phyloP scores from a whole-genome alignment of 106 monocot species.

The Dendrobium catenatum region DNA sequence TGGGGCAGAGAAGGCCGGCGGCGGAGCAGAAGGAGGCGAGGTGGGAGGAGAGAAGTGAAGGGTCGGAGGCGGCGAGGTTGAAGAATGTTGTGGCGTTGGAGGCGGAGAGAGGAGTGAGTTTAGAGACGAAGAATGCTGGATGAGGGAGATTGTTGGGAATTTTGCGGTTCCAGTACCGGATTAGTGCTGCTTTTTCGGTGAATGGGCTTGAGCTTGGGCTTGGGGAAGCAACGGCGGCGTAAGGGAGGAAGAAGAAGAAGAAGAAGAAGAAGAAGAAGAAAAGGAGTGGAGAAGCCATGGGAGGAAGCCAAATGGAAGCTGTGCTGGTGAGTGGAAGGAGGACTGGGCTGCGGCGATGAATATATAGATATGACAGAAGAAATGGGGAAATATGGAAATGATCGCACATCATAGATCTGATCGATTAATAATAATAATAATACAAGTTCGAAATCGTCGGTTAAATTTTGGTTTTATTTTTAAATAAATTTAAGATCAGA shows the following conservation, averaged over 20 bases:
- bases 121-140: conserved; percentile 63
- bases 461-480: too few species aligned
- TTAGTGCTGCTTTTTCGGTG: conserved; percentile 46
- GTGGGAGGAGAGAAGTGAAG: conserved; percentile 16
- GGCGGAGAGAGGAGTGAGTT: conserved; percentile 71
- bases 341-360: too few species aligned
- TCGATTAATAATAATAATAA: too few species aligned
- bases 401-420: too few species aligned
- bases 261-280: conserved; percentile 1
- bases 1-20: conserved; percentile 10
- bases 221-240: not conserved
- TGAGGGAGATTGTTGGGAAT: conserved; percentile 36
- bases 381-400: too few species aligned
- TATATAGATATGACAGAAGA: too few species aligned
- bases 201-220: conserved; percentile 31
- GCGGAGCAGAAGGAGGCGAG: conserved; percentile 58
- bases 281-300: conserved; percentile 2
- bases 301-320: not conserved
- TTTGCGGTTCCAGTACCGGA: conserved; percentile 85
- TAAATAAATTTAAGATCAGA: too few species aligned
- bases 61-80: conserved; percentile 26
- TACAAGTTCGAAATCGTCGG: too few species aligned
- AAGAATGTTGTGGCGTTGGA: conserved; percentile 33
- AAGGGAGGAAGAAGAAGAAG: conserved; percentile 3
- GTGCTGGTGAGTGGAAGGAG: too few species aligned